Base-by-base conservation (phyloP, 164 flowering plant genomes). In the Santalum album region DNA sequence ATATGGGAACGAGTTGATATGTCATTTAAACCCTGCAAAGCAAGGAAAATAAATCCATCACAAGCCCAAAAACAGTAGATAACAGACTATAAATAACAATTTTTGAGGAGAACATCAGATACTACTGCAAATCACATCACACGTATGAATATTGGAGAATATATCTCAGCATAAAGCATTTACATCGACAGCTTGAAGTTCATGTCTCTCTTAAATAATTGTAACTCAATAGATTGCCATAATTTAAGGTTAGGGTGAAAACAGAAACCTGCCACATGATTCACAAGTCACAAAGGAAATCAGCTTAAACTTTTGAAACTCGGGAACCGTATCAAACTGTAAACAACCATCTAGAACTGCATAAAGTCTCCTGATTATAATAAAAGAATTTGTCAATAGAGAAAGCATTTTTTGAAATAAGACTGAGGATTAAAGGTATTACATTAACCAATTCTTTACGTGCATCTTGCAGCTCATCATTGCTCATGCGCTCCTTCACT, bases 401-500 rank as follows among this genome's bases (percentile, higher is more conserved):
- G 20, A 2, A 19, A 42, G 45, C 6, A n/a, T n/a, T 42, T 42
- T 45, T 20, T 5, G 4, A 45, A 45, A 2, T 22, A 45, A 17
- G 12, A 20, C 21, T 6, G 19, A 45, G 21, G 19, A 6, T 22
- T 1, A 50, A 21, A 50, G 22, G 19, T 3, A 48, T 67, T 43
- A 83, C 90, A 62, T 61, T 62, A 36, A 81, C 61, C 56, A 83
- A 58, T 64, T 81, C 86, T 66, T 81, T 83, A 7, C 90, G 82
- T 54, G 84, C 86, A 36, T 77, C 86, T 61, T 78, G 86, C 53
- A 83, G 75, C 62, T 80, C 90, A 58, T 78, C 80, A 69, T 81
- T 83, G 69, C 71, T 75, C 61, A 58, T 71, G 7, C 84, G 75
- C 66, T 83, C 84, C 68, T 66, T 71, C 27, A 79, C 65, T 38